Evolutionary conservation across 163 green algal genomes (phyloP).

Genomic region (Chloroidium sp.): DNA sequence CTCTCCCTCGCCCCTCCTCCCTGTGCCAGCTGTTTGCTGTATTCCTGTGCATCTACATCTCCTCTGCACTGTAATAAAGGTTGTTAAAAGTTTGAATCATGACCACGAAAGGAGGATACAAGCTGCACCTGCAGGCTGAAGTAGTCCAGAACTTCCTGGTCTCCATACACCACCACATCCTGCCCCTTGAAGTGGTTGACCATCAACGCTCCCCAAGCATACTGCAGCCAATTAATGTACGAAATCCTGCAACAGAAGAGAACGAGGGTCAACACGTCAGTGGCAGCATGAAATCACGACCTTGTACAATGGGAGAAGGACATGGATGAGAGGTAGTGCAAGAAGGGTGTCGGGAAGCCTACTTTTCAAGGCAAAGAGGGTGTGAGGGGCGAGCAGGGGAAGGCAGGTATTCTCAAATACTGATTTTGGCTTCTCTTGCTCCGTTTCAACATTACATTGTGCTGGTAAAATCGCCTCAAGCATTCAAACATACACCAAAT

Average conservation of each 20-base stretch:
- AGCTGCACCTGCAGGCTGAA: slow-evolving; percentile 3
- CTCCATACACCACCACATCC: background rate
- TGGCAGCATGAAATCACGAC: background rate
- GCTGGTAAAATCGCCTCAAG: too few relatives aligned
- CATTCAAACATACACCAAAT: too few relatives aligned
- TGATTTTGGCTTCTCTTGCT: too few relatives aligned
- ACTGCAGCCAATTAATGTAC: slow-evolving; percentile 39
- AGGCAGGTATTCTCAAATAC: too few relatives aligned
- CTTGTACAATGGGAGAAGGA: background rate
- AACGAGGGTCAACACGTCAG: background rate
- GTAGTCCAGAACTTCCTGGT: slow-evolving; percentile 6
- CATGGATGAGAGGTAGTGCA: background rate
- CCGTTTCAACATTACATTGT: too few relatives aligned
- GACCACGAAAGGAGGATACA: too few relatives aligned
- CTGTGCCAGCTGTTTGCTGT: too few relatives aligned
- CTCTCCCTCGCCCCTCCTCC: too few relatives aligned
- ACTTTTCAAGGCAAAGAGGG: background rate
- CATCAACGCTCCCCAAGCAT: slow-evolving; percentile 43
- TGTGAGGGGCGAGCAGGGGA: too few relatives aligned
- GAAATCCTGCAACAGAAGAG: slow-evolving; percentile 5
- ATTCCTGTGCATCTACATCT: too few relatives aligned
- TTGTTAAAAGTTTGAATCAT: too few relatives aligned
- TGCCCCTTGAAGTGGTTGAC: slow-evolving; percentile 37
- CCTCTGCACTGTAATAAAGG: too few relatives aligned
- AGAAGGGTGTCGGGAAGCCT: background rate